Conservation (phyloP, 2,329 filamentous ascomycete species). For the Niveomyces coronatus region DNA sequence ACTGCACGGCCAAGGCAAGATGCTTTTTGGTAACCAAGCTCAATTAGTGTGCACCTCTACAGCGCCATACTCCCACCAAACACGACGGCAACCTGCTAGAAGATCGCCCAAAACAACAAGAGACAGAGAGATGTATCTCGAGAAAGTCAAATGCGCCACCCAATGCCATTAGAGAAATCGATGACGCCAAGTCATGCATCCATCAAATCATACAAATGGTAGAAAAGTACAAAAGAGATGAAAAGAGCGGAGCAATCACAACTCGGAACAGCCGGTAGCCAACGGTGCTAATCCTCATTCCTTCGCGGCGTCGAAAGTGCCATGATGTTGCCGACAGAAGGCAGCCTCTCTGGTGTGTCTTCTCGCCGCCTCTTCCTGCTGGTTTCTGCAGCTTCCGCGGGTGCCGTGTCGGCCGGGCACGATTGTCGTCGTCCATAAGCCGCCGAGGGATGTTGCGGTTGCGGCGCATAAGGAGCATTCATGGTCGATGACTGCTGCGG, state of each 20-base stretch:
- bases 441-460: not conserved
- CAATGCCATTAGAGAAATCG: no score
- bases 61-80: no score
- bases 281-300: not conserved
- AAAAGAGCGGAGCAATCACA: not conserved
- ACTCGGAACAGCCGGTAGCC: no score
- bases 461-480: not conserved
- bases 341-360: slow-evolving; percentile 2
- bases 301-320: not conserved
- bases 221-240: not conserved
- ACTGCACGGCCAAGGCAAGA: no score
- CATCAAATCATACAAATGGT: no score
- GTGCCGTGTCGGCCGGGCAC: not conserved
- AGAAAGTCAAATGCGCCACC: no score
- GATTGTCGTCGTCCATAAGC: not conserved
- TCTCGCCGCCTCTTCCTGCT: slow-evolving; percentile 1
- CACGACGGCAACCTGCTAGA: no score
- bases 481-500: not conserved
- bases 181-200: no score
- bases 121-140: no score
- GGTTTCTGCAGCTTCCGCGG: not conserved
- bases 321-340: slow-evolving; percentile 5
- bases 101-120: no score
- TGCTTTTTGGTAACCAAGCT: no score
- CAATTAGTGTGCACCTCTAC: no score